Base-by-base conservation (phyloP, 805 yeast species). In the Kodamaea sagamina region DNA sequence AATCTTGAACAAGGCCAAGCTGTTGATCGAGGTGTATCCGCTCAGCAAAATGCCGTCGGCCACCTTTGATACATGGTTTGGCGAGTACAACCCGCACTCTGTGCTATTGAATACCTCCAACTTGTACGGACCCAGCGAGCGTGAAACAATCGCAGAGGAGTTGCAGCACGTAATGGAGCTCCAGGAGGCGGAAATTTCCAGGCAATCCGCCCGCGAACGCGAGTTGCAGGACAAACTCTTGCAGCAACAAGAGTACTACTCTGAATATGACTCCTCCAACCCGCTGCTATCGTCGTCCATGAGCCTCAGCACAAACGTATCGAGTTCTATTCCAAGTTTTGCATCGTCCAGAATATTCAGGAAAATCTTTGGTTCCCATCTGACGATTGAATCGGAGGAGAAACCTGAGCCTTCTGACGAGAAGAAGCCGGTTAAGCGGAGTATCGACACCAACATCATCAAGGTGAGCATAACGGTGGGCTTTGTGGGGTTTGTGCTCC, bases 401-500 rank as follows among this genome's bases (percentile, higher is more conserved):
- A 42, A 39, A 3, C 36, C 47, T 27, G 46, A 47, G 1, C 37
- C 13, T 6, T 44, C 36, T 13, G 45, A 46, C 21, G 48, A 43
- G n/a, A 36, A 48, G 7, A 51, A 52, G 32, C 37, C 29, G 4
- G 26, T 37, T 7, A 42, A 29, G 22, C 31, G 39, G 6, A 29
- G 13, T 26, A 15, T 12, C 28, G 39, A 42, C 29, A 41, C 42
- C 42, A 40, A 32, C 40, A 39, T 69, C 13, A 64, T 64, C 48
- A 62, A 57, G 41, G 40, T 68, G 19, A 67, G 73, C 34, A 48
- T 68, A 41, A 62, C 72, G 1, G 59, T 70, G 21, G 75, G 75
- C 1, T 55, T 69, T 34, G 53, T 69, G 26, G 74, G 75, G 1
- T 55, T 70, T 36, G 24, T 69, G 39, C 36, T 68, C 13, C 75